Percentiles rank a stretch among this genome's conserved stretches.
phyloP scores from a whole-genome alignment of 1,139 yeast genomes.

The Geotrichum citri-aurantii region DNA sequence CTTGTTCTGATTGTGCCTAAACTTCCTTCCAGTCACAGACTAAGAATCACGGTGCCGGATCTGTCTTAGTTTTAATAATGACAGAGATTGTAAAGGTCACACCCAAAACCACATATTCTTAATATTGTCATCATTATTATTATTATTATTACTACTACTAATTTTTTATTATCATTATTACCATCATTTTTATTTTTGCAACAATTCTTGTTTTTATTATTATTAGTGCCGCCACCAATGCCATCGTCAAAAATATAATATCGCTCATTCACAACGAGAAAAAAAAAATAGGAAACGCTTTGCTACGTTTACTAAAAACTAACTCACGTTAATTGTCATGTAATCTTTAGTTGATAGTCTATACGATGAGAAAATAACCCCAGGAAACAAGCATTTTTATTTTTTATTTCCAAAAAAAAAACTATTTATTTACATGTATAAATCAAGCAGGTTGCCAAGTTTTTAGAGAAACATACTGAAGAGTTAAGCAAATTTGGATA shows the following conservation, averaged over 20 bases:
- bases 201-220: not conserved
- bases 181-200: too few relatives aligned
- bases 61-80: not conserved
- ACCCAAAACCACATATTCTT: not conserved
- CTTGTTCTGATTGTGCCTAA: conserved; percentile 82
- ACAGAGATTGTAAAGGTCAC: not conserved
- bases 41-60: conserved; percentile 35
- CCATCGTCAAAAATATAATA: not conserved
- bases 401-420: not conserved
- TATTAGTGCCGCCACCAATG: not conserved
- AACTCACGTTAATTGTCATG: not conserved
- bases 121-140: too few relatives aligned
- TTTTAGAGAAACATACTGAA: too few relatives aligned
- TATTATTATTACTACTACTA: too few relatives aligned
- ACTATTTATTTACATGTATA: not conserved
- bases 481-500: too few relatives aligned
- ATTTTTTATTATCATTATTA: not conserved
- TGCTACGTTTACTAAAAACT: not conserved
- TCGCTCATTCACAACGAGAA: not conserved
- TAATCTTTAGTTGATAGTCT: not conserved
- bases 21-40: conserved; percentile 51
- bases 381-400: not conserved
- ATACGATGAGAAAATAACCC: not conserved
- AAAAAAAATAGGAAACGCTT: not conserved
- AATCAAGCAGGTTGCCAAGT: too few relatives aligned